Conservation (phyloP, 148 eudicot genomes). For the Rhododendron kiyosumense region DNA sequence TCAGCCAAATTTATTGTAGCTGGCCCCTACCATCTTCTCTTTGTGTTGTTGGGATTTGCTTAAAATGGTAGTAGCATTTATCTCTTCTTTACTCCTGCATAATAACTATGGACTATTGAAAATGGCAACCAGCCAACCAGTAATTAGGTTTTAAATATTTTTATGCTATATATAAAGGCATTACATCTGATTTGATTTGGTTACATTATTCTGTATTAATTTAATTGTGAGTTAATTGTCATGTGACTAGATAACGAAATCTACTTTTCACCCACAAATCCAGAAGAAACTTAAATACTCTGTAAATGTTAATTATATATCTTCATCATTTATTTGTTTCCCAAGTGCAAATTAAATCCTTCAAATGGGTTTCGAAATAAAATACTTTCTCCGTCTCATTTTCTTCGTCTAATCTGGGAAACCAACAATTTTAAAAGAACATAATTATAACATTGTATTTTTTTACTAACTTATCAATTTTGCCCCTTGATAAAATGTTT, state of each 20-base stretch:
- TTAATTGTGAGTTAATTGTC: not conserved
- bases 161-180: not conserved
- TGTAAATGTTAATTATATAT: not conserved
- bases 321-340: too few species aligned
- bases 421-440: not conserved
- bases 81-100: not conserved
- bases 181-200: not conserved
- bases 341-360: not conserved
- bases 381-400: too few species aligned
- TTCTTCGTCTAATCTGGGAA: too few species aligned
- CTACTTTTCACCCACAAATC: not conserved
- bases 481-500: not conserved
- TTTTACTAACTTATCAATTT: too few species aligned
- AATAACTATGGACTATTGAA: not conserved
- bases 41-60: not conserved
- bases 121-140: not conserved
- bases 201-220: not conserved
- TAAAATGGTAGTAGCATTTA: not conserved
- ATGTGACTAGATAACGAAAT: not conserved
- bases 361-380: not conserved
- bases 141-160: not conserved
- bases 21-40: not conserved
- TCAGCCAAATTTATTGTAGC: not conserved
- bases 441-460: too few species aligned
- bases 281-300: not conserved